These are phyloP conservation scores for Plasmodium inui DNA, from an alignment of 169 alveolate species.

Conservation along the genomic window DNA sequence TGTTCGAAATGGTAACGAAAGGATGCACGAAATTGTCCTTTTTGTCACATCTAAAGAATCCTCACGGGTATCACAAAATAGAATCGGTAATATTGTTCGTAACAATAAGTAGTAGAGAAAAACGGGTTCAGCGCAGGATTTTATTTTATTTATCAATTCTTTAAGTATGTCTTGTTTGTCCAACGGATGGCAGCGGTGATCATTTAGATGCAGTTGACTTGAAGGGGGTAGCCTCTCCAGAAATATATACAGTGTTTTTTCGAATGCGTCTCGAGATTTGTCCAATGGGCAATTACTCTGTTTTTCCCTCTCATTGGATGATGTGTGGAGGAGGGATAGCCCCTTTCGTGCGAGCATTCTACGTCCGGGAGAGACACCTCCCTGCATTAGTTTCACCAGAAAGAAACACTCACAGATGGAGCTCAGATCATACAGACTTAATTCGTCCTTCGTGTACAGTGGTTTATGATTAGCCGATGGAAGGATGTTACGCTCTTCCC, in stretches of 20 bases:
- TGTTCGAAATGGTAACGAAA: constrained; percentile 16
- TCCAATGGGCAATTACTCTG: background rate
- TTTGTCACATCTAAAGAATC: constrained; percentile 13
- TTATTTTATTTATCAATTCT: background rate
- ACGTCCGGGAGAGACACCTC: background rate
- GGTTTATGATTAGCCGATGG: background rate
- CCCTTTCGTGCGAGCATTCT: background rate
- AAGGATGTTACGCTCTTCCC: background rate
- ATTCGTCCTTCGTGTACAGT: background rate
- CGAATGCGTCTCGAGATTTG: constrained; percentile 36
- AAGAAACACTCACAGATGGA: constrained; percentile 68
- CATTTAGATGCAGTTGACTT: background rate
- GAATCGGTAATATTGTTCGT: constrained; percentile 22
- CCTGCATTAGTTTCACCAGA: constrained; percentile 21
- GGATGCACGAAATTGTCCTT: background rate
- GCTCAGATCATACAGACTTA: constrained; percentile 51
- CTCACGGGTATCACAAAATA: background rate
- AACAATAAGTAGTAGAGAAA: constrained; percentile 52
- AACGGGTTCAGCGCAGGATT: background rate
- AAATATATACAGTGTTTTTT: constrained; percentile 31
- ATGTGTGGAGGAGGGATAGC: background rate
- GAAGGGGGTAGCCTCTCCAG: background rate
- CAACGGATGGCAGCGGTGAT: background rate
- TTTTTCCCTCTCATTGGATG: background rate
- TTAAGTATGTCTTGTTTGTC: background rate